Base-by-base conservation (phyloP, 179 eudicot species). In the Spergularia azorica region DNA sequence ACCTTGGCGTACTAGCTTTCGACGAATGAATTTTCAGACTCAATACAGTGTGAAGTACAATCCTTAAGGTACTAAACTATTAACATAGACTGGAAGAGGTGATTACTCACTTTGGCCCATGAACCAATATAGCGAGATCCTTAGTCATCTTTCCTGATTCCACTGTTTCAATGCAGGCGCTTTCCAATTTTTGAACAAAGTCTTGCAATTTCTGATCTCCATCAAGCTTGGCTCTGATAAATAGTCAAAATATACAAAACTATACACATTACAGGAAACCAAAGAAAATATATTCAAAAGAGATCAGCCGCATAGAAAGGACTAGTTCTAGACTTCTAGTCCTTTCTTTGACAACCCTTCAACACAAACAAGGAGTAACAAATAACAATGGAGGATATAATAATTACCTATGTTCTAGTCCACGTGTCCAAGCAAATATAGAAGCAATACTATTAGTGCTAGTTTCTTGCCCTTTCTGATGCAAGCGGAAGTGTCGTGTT, bases 361-460 rank as follows among this genome's bases (percentile, higher is more conserved):
- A 69, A 69, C 32, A n/a, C 10, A n/a, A 55, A 59, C 41, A 3
- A 65, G 67, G 13, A 57, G 32, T 12, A 41, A 15, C 60, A 39
- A 36, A 43, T 12, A 9, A 0, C n/a, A 32, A 38, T 38, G 36
- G 62, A 64, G 70, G 41, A 9, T 70, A 3, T n/a, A 16, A 67
- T 15, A 17, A 72, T 76, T 58, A 93, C 99, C 99, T 85, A 67
- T 95, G 99, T 76, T 82, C 96, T 71, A 95, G 84, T 67, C 99
- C 99, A 75, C 99, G 88, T 46, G 98, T 84, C 99, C 99, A 95
- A 38, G 99, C 99, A 89, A 95, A 95, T 81, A 95, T 89, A 51
- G 99, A 95, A 77, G 99, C 99, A 77, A 95, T 87, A 76, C 99
- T 95, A 77, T 95, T 95, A 67, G 99, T 95, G 83, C 99, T 95